phyloP scores from a whole-genome alignment of 1,284 basidiomycete genomes.

The Ceratobasidium sp. region DNA sequence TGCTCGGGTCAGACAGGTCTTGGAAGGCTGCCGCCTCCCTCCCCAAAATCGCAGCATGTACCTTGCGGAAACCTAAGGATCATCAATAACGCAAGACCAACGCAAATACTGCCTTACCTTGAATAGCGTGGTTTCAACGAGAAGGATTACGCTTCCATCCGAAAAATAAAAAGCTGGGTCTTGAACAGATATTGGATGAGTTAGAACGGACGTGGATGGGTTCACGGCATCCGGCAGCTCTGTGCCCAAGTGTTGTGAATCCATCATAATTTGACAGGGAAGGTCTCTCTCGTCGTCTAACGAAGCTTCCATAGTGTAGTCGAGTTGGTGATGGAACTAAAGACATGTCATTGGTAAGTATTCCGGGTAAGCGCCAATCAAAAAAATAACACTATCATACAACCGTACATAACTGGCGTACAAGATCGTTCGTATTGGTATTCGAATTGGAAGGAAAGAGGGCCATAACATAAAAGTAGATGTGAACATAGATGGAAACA shows the following conservation, averaged over 20 bases:
- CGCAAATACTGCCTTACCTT: conserved; percentile 12
- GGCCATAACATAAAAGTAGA: neutral
- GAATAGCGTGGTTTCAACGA: conserved; percentile 8
- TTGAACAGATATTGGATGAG: neutral
- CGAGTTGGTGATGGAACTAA: too few species aligned
- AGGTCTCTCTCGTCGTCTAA: too few species aligned
- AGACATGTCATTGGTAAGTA: too few species aligned
- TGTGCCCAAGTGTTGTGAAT: neutral
- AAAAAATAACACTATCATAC: conserved; percentile 1
- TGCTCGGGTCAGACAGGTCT: neutral
- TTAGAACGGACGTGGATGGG: neutral
- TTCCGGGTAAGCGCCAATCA: too few species aligned
- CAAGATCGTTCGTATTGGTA: neutral
- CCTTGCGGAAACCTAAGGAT: too few species aligned
- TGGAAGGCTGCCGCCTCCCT: conserved; percentile 3
- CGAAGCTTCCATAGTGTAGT: too few species aligned
- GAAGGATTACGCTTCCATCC: conserved; percentile 19
- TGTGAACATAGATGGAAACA: neutral
- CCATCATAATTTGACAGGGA: too few species aligned
- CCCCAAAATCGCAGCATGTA: conserved; percentile 25
- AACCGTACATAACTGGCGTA: neutral
- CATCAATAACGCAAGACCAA: neutral
- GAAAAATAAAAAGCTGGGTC: conserved; percentile 9
- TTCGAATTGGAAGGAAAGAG: neutral
- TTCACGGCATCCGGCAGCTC: neutral